Percentiles rank a stretch among this genome's conserved stretches.
Evolutionary conservation across 768 basidiomycete species (phyloP).

Genomic region (Tubosaeta sp.): DNA sequence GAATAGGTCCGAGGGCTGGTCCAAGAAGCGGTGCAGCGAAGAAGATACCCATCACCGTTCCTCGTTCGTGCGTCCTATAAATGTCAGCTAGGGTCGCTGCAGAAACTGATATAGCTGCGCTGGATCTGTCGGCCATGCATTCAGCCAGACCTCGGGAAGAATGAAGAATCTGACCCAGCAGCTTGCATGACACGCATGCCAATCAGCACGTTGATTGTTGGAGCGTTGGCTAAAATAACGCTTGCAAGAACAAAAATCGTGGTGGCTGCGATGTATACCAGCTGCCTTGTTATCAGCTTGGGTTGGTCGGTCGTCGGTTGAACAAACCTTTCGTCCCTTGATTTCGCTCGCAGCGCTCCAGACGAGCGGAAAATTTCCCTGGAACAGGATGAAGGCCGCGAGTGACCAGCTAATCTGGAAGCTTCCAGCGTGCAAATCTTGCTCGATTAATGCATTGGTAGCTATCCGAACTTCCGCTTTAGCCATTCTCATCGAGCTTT

Average conservation of each 20-base stretch:
- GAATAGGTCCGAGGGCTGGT: slow-evolving; percentile 63
- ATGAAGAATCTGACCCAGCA: slow-evolving; percentile 43
- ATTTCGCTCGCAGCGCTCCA: slow-evolving; percentile 75
- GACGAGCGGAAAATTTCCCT: slow-evolving; percentile 61
- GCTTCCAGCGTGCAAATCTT: slow-evolving; percentile 54
- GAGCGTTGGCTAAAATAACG: slow-evolving; percentile 52
- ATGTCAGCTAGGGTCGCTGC: slow-evolving; percentile 78
- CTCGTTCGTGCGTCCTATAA: slow-evolving; percentile 69
- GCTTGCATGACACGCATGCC: slow-evolving; percentile 70
- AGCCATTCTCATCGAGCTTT: background rate
- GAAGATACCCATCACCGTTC: slow-evolving; percentile 77
- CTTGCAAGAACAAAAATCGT: slow-evolving; percentile 52
- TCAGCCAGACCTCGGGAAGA: slow-evolving; percentile 2
- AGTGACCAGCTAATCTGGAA: slow-evolving; percentile 63
- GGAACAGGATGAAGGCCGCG: slow-evolving; percentile 68
- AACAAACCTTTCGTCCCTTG: slow-evolving; percentile 63
- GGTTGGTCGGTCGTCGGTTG: background rate
- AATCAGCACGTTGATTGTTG: slow-evolving; percentile 52
- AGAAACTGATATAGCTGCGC: slow-evolving; percentile 67
- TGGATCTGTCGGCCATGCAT: slow-evolving; percentile 39
- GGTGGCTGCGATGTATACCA: slow-evolving; percentile 52
- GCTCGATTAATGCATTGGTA: slow-evolving; percentile 56
- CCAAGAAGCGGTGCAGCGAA: slow-evolving; percentile 79
- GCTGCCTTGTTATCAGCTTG: slow-evolving; percentile 26
- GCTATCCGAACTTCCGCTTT: slow-evolving; percentile 36